Base-by-base conservation (phyloP, 352 stramenopile species). In the Globisporangium orthogonon region DNA sequence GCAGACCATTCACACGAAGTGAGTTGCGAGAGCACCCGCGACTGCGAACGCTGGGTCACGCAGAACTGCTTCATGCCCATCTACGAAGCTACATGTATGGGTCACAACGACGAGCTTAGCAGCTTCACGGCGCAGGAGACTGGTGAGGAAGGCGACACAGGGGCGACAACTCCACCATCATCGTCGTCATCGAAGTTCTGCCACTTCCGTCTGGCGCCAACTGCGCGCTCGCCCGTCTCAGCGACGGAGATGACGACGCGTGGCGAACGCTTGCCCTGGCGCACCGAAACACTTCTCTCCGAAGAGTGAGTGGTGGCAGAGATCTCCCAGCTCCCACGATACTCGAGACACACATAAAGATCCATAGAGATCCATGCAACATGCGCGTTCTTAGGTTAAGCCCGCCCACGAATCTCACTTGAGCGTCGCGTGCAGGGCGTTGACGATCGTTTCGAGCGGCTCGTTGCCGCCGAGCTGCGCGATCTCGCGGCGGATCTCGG, bases 1-100 rank as follows among this genome's bases (percentile, higher is more conserved):
- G 46, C 40, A 47, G 14, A n/a, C n/a, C n/a, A n/a, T n/a, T n/a
- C n/a, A n/a, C 30, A 49, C 51, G 17, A 50, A 0, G 56, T 89
- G 14, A 10, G 67, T 0, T 89, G 79, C 47, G 41, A 17, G 9
- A 55, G 37, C 10, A 64, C 85, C 46, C 44, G 30, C 6, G 66
- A 86, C 17, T 90, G 80, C 46, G n/a, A 54, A 0, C 49, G 73
- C 13, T 87, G 68, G 74, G 74, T 87, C 0, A 50, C 37, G 7
- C 17, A 52, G 1, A 70, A 81, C 52, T 90, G 80, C 60, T 85
- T 90, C 50, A 86, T 90, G 71, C 56, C 58, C 5, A 73, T 88
- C 31, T 71, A 80, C 61, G 76, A 86, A 35, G 73, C 80, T 7
- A 50, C 78, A 9, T 90, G 80, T 30, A 49, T 60, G 5, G 45